phyloP scores from a whole-genome alignment of 441 rosid species.

The Croton setiger region DNA sequence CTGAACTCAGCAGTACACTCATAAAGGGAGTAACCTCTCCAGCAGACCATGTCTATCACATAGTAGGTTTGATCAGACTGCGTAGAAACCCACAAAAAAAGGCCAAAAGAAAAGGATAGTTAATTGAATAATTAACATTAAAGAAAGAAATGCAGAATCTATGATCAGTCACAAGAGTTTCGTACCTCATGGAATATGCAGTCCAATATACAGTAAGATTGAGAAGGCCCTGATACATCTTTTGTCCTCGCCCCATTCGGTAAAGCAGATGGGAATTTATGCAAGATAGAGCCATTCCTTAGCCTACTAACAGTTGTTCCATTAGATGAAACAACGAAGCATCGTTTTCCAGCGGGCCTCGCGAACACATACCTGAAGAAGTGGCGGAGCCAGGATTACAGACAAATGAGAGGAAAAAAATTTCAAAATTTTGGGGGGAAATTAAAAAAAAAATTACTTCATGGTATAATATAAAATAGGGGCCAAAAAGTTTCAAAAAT shows the following conservation, averaged over 20 bases:
- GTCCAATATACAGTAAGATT: slow-evolving; percentile 78
- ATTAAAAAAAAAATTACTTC: too few relatives aligned
- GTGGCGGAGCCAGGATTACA: not conserved
- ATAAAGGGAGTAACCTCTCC: slow-evolving; percentile 86
- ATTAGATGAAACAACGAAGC: slow-evolving; percentile 81
- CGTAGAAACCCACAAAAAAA: slow-evolving; percentile 17
- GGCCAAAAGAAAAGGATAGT: slow-evolving; percentile 5
- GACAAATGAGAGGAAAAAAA: not conserved
- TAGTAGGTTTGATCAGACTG: slow-evolving; percentile 86
- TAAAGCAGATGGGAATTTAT: slow-evolving; percentile 79
- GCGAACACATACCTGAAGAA: slow-evolving; percentile 68
- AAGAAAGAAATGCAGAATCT: not conserved
- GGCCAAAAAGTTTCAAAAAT: too few relatives aligned
- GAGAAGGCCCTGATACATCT: slow-evolving; percentile 60
- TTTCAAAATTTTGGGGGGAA: too few relatives aligned
- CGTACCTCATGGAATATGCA: slow-evolving; percentile 94
- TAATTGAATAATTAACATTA: not conserved
- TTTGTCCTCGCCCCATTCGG: slow-evolving; percentile 76
- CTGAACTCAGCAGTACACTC: slow-evolving; percentile 92
- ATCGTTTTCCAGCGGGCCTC: slow-evolving; percentile 90
- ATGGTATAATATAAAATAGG: too few relatives aligned
- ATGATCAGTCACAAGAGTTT: not conserved
- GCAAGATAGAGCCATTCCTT: slow-evolving; percentile 78
- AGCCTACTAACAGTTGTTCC: slow-evolving; percentile 81
- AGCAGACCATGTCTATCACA: slow-evolving; percentile 89